Conservation (phyloP, 2,329 filamentous ascomycete species). For the Sarocladium kiliense region DNA sequence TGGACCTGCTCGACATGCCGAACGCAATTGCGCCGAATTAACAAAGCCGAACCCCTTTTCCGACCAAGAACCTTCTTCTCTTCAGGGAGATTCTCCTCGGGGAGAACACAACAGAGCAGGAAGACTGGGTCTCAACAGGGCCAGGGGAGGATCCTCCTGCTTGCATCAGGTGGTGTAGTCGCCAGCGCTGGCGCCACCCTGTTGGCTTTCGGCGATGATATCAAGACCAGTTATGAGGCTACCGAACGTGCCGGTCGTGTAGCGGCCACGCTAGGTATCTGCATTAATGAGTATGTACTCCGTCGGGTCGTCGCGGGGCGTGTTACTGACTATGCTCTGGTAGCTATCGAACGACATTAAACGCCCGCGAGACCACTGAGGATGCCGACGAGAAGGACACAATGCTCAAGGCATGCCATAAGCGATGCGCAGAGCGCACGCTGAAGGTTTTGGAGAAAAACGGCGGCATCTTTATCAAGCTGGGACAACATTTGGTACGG, state of each 20-base stretch:
- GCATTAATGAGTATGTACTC: conserved; percentile 76
- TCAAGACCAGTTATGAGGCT: conserved; percentile 71
- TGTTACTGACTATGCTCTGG: conserved; percentile 5
- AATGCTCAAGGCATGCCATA: conserved; percentile 78
- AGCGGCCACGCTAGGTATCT: conserved; percentile 65
- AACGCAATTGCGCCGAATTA: conserved; percentile 30
- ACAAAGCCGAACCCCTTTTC: conserved; percentile 18
- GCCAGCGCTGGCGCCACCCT: conserved; percentile 38
- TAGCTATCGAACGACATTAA: conserved; percentile 85
- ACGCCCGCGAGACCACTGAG: conserved; percentile 55
- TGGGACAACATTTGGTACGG: conserved; percentile 81
- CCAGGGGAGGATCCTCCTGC: conserved; percentile 31
- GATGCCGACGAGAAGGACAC: conserved; percentile 60
- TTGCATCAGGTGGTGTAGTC: conserved; percentile 47
- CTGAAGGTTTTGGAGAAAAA: conserved; percentile 87
- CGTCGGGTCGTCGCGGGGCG: neutral
- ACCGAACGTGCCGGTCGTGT: conserved; percentile 76
- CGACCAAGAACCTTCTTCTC: conserved; percentile 18
- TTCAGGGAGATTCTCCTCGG: conserved; percentile 25
- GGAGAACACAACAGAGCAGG: conserved; percentile 16
- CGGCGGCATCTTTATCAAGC: conserved; percentile 96
- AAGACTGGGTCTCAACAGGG: conserved; percentile 13
- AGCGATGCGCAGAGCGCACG: conserved; percentile 86
- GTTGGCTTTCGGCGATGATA: conserved; percentile 59
- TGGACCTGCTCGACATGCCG: conserved; percentile 45